Percentiles rank a stretch among this genome's conserved stretches.
These are phyloP conservation scores for Botrytis paeoniae DNA, from an alignment of 2,329 filamentous ascomycete genomes.

Conservation along the genomic window DNA sequence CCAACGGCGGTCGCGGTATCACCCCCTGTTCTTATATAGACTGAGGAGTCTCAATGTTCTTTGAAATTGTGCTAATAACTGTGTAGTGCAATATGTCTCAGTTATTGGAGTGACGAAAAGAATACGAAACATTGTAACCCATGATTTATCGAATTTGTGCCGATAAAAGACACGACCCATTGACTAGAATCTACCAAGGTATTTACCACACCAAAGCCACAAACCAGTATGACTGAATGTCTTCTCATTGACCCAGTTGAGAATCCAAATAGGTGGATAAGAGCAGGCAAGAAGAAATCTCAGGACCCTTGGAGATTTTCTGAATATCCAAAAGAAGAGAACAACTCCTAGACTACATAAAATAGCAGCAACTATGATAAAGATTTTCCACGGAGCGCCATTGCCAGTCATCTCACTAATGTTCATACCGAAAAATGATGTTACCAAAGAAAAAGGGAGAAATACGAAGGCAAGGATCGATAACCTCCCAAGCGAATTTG, in stretches of 20 bases:
- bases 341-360: background rate
- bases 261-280: background rate
- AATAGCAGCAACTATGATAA: background rate
- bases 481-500: background rate
- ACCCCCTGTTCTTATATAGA: background rate
- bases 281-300: background rate
- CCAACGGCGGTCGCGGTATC: background rate
- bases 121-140: background rate
- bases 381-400: background rate
- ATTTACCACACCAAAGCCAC: background rate
- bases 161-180: background rate
- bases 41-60: background rate
- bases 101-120: background rate
- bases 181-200: background rate
- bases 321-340: background rate
- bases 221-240: background rate
- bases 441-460: background rate
- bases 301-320: background rate
- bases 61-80: no score
- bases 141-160: background rate
- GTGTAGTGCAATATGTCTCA: background rate
- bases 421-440: constrained; percentile 5
- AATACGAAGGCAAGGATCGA: background rate
- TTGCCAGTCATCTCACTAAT: background rate
- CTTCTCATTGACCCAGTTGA: background rate